Evolutionary conservation across 2,329 filamentous ascomycete genomes (phyloP).

Genomic region (Paecilomyces dactylethromorphus): DNA sequence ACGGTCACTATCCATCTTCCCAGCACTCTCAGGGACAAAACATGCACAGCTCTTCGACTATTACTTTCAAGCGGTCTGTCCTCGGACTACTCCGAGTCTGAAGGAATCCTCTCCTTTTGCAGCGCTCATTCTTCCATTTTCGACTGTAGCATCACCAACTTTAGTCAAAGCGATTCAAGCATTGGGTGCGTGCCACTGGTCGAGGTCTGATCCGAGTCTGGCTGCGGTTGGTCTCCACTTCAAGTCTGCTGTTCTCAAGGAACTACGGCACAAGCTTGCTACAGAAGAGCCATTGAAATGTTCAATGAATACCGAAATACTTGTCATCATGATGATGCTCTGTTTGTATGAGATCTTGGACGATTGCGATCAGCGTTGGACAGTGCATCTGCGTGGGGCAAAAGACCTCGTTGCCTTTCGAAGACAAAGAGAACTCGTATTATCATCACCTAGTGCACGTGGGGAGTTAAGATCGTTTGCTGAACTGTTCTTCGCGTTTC

Average conservation of each 20-base stretch:
- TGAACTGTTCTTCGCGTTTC: constrained; percentile 46
- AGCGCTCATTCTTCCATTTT: constrained; percentile 32
- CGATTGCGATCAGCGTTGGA: constrained; percentile 41
- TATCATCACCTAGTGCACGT: not conserved
- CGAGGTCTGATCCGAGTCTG: constrained; percentile 23
- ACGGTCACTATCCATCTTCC: constrained; percentile 18
- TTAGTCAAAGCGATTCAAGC: constrained; percentile 33
- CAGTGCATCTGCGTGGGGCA: constrained; percentile 42
- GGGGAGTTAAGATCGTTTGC: constrained; percentile 30
- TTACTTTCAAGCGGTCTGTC: constrained; percentile 34
- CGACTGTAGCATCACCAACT: constrained; percentile 28
- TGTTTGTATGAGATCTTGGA: constrained; percentile 41
- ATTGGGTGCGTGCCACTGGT: constrained; percentile 32
- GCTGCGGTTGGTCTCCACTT: constrained; percentile 27
- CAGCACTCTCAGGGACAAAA: constrained; percentile 20
- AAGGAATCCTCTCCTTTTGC: constrained; percentile 31
- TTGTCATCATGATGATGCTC: constrained; percentile 42
- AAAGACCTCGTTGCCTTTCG: constrained; percentile 41
- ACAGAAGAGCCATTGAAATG: constrained; percentile 19
- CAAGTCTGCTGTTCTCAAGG: constrained; percentile 30
- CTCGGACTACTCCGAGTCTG: constrained; percentile 32
- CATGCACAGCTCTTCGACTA: constrained; percentile 32
- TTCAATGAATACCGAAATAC: constrained; percentile 25
- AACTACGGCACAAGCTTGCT: constrained; percentile 28
- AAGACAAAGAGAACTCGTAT: constrained; percentile 12